Conservation (phyloP, 495 filamentous ascomycete genomes). For the Durotheca rogersii region DNA sequence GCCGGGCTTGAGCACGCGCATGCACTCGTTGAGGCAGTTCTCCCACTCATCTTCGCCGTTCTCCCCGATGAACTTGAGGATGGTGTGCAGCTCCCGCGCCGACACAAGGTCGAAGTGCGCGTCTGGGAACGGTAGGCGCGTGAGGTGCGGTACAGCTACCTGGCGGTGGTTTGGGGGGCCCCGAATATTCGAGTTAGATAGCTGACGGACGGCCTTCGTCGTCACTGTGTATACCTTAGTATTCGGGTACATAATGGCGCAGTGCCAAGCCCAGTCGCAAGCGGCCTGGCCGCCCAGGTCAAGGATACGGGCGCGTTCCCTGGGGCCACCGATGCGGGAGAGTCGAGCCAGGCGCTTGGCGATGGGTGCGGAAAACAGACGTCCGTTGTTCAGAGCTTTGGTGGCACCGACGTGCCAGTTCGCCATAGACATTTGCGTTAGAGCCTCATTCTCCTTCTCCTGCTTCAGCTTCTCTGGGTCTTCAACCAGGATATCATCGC, state of each 20-base stretch:
- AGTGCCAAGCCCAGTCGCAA: conserved; percentile 95
- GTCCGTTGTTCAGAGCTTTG: conserved; percentile 76
- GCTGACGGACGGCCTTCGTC: conserved; percentile 62
- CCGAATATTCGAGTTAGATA: conserved; percentile 67
- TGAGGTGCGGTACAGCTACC: conserved; percentile 70
- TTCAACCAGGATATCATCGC: conserved; percentile 53
- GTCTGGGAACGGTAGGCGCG: conserved; percentile 80
- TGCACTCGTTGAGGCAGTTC: conserved; percentile 77
- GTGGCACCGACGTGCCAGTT: conserved; percentile 81
- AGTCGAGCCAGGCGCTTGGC: conserved; percentile 56
- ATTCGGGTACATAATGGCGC: conserved; percentile 78
- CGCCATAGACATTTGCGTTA: conserved; percentile 69
- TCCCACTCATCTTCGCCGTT: conserved; percentile 80
- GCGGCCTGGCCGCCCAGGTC: conserved; percentile 84
- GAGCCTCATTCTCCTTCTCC: conserved; percentile 78
- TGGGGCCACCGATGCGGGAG: conserved; percentile 49
- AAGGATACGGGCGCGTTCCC: conserved; percentile 66
- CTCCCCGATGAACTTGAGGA: conserved; percentile 69
- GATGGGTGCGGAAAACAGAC: conserved; percentile 75
- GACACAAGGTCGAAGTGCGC: conserved; percentile 92
- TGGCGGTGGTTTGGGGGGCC: conserved; percentile 87
- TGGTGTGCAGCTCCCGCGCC: conserved; percentile 79
- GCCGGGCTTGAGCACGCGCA: conserved; percentile 87
- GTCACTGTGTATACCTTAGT: conserved; percentile 84
- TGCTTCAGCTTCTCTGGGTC: conserved; percentile 63